Conservation (phyloP, 2,329 filamentous ascomycete species). For the Aspergillus aculeatus region DNA sequence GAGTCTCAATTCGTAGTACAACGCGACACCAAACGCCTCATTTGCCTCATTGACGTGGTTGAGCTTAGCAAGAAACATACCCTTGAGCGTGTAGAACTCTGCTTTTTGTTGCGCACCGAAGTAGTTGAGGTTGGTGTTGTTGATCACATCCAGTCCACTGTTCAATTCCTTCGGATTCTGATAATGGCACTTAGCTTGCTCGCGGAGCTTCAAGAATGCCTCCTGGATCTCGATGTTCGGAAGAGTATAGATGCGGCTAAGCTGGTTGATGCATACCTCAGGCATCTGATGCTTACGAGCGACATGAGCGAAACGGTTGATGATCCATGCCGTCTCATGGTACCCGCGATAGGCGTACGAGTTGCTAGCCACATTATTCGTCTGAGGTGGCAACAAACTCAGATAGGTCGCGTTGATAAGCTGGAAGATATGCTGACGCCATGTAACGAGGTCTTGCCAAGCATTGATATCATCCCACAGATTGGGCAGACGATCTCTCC, state of each 20-base stretch:
- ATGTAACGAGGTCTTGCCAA: conserved; percentile 99
- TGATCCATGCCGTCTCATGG: conserved; percentile 99
- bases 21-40: conserved; percentile 86
- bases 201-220: conserved; percentile 95
- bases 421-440: conserved; percentile 98
- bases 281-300: conserved; percentile 94
- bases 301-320: conserved; percentile 97
- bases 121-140: conserved; percentile 99
- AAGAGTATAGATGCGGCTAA: conserved; percentile 96
- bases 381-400: conserved; percentile 73
- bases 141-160: conserved; percentile 94
- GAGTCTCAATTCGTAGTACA: conserved; percentile 93
- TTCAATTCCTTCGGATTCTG: conserved; percentile 91
- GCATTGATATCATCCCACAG: conserved; percentile 99
- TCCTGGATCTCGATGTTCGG: conserved; percentile 99
- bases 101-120: conserved; percentile 95
- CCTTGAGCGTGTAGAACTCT: conserved; percentile 98
- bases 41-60: conserved; percentile 88
- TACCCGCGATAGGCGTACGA: conserved; percentile 97
- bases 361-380: conserved; percentile 79
- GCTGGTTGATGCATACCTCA: conserved; percentile 94
- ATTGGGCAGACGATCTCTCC: conserved; percentile 93
- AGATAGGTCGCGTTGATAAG: conserved; percentile 95
- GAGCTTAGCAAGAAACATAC: conserved; percentile 97
- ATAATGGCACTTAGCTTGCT: conserved; percentile 98